Percentiles rank a stretch among this genome's conserved stretches.
phyloP scores from a whole-genome alignment of 73 alveolate genomes.

The Strombidium stylifer region DNA sequence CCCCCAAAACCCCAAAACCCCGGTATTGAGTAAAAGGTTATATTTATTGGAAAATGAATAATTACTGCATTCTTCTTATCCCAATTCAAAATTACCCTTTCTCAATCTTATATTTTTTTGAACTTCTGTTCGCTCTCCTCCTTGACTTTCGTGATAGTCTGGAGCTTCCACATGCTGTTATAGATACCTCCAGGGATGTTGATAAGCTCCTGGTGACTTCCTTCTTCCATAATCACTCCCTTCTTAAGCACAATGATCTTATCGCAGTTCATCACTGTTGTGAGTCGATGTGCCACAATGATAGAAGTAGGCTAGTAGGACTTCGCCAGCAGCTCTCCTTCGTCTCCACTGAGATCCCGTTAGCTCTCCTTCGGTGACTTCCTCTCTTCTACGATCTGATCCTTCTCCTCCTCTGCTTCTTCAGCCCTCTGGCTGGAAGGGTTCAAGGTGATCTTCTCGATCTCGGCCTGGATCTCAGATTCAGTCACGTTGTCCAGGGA shows the following conservation, averaged over 20 bases:
- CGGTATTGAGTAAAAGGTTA: too few relatives aligned
- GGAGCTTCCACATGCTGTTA: constrained; percentile 19
- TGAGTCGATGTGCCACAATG: constrained; percentile 68
- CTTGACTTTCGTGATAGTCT: background rate
- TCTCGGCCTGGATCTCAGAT: constrained; percentile 38
- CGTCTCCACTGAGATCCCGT: too few relatives aligned
- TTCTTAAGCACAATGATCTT: constrained; percentile 61
- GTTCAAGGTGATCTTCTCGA: constrained; percentile 31
- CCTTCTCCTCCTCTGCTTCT: too few relatives aligned
- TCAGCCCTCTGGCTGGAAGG: constrained; percentile 23
- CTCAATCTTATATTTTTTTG: constrained; percentile 48
- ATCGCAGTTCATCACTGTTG: constrained; percentile 64
- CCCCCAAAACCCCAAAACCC: too few relatives aligned
- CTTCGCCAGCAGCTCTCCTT: too few relatives aligned
- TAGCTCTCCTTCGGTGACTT: too few relatives aligned
- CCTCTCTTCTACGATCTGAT: too few relatives aligned
- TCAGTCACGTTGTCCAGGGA: constrained; percentile 60
- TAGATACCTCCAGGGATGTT: constrained; percentile 40
- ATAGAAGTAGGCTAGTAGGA: constrained; percentile 51
- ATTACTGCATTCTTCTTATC: constrained; percentile 53
- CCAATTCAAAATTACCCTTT: constrained; percentile 52
- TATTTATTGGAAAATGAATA: too few relatives aligned
- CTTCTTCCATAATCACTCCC: constrained; percentile 59
- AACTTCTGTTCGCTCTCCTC: background rate
- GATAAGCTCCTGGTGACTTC: constrained; percentile 62